Conservation (phyloP, 2,329 filamentous ascomycete genomes). For the Fusarium multiceps region DNA sequence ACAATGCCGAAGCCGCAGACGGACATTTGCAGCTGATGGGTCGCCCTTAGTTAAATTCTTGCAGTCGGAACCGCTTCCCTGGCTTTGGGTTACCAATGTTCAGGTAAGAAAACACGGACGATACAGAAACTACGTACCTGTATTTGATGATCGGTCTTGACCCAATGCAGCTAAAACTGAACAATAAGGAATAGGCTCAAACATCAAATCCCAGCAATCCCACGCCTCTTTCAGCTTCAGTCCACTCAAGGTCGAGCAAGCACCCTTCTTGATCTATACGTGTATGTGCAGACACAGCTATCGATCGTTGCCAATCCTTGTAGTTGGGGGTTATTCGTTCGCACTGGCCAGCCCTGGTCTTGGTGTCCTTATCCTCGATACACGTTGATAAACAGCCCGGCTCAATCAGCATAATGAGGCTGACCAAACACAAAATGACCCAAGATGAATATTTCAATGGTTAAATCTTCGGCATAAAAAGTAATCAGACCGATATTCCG, state of each 20-base stretch:
- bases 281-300: background rate
- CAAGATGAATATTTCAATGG: slow-evolving; percentile 23
- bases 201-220: slow-evolving; percentile 9
- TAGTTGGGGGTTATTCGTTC: slow-evolving; percentile 8
- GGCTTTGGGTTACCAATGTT: slow-evolving; percentile 22
- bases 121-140: background rate
- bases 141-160: slow-evolving; percentile 16
- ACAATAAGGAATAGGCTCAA: slow-evolving; percentile 36
- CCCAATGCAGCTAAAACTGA: slow-evolving; percentile 34
- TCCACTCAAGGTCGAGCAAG: background rate
- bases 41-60: slow-evolving; percentile 23
- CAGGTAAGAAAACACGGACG: background rate
- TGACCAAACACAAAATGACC: slow-evolving; percentile 6
- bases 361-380: slow-evolving; percentile 3
- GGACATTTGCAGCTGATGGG: slow-evolving; percentile 32
- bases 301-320: slow-evolving; percentile 12
- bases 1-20: slow-evolving; percentile 33
- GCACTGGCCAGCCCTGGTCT: slow-evolving; percentile 1
- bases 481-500: background rate
- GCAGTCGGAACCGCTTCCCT: slow-evolving; percentile 35
- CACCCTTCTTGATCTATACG: background rate
- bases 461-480: background rate
- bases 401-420: slow-evolving; percentile 13
- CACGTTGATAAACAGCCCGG: slow-evolving; percentile 9
- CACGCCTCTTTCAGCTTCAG: slow-evolving; percentile 10